Base-by-base conservation (phyloP, 768 basidiomycete genomes). In the Tricholoma terreum region DNA sequence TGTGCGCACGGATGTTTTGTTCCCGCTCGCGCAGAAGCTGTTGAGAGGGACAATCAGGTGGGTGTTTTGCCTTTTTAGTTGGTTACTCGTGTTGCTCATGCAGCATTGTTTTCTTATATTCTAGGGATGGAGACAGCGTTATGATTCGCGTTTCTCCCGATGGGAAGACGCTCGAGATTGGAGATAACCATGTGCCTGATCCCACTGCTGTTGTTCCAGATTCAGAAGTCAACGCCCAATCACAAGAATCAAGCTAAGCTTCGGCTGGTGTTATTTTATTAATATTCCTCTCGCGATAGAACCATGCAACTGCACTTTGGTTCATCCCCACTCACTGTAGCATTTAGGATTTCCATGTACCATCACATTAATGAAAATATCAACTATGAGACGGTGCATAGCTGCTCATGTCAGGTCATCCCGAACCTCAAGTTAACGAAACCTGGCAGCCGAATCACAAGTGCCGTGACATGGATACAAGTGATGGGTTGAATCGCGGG, bases 1-100 rank as follows among this genome's bases (percentile, higher is more conserved):
- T 17, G 90, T 96, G 4, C 77, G 90, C 52, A 87, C 86, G 52
- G 84, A 89, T 63, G 87, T 97, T 9, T 71, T 93, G 43, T 90
- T 90, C 75, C 90, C 88, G 21, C 75, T 96, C 17, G 93, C 94
- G 0, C 84, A 85, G 68, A 89, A 89, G 67, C 65, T 96, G 65
- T 71, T 97, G 59, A 80, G 79, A 43, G 94, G 94, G 0, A 89
- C 86, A 3, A 85, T 96, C 58, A 75, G 88, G 87, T 88, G 59
- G 40, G 76, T 71, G 45, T 36, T 48, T 6, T 27, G n/a, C 38
- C 35, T 42, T 12, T 49, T 10, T 24, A 21, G 8, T 24, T 14
- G 15, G 22, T 55, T 49, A 3, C 21, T 1, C 24, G 27, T 27
- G 6, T 56, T 12, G 33, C 15, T 2, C 7, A 22, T 14, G 34